Evolutionary conservation across 2,329 filamentous ascomycete species (phyloP).

Genomic region (Periconia digitata): DNA sequence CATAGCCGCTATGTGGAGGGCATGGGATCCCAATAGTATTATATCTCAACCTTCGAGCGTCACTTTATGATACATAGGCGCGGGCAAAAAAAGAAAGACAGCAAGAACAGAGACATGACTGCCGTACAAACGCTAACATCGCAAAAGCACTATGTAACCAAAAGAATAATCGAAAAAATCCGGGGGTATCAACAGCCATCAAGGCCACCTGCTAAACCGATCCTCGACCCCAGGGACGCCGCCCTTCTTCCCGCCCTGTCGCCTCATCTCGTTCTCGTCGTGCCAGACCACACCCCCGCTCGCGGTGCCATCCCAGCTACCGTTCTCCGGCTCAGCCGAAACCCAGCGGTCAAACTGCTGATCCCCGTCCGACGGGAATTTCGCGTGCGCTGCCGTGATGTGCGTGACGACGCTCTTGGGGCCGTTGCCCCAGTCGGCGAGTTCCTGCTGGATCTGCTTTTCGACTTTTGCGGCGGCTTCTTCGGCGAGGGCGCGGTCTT

Average conservation of each 20-base stretch:
- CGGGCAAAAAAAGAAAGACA: too few relatives aligned
- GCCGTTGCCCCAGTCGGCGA: not conserved
- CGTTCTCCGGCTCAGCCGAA: not conserved
- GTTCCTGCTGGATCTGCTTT: slow-evolving; percentile 32
- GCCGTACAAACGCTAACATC: too few relatives aligned
- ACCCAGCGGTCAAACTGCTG: not conserved
- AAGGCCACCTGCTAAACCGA: slow-evolving; percentile 1
- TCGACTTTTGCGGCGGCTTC: slow-evolving; percentile 30
- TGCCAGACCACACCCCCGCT: not conserved
- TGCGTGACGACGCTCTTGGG: not conserved
- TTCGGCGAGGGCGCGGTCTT: slow-evolving; percentile 30
- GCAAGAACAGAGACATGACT: too few relatives aligned
- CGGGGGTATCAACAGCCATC: not conserved
- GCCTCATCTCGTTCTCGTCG: not conserved
- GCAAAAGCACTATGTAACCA: not conserved
- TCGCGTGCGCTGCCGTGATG: not conserved
- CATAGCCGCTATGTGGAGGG: too few relatives aligned
- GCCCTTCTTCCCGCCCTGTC: not conserved
- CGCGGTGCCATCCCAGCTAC: not conserved
- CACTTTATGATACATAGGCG: too few relatives aligned
- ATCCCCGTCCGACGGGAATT: not conserved
- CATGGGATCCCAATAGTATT: too few relatives aligned
- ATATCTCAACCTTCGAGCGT: too few relatives aligned
- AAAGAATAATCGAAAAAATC: too few relatives aligned
- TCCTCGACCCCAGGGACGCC: not conserved